phyloP scores from a whole-genome alignment of 441 rosid genomes.

The Erysimum pusillum region DNA sequence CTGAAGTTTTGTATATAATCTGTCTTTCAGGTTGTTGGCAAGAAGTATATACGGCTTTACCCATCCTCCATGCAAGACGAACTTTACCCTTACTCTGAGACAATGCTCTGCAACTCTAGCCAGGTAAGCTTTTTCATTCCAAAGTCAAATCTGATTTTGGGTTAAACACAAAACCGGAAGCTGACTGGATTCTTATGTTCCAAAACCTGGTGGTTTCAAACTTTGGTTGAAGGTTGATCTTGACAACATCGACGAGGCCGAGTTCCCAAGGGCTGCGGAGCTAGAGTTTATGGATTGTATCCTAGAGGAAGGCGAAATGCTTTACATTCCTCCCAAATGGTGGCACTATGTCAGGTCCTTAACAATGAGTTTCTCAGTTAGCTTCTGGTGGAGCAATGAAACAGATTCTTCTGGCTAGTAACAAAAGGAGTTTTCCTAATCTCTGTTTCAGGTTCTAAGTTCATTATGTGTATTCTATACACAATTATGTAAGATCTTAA shows the following conservation, averaged over 20 bases:
- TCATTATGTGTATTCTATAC: conserved; percentile 14
- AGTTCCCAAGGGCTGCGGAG: conserved; percentile 69
- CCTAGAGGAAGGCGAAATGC: conserved; percentile 95
- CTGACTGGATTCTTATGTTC: conserved; percentile 8
- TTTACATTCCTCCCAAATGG: conserved; percentile 98
- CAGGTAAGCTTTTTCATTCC: conserved; percentile 60
- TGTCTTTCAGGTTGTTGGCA: conserved; percentile 83
- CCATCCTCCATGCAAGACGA: conserved; percentile 73
- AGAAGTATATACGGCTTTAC: conserved; percentile 88
- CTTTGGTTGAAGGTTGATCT: conserved; percentile 82
- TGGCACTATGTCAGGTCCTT: conserved; percentile 97
- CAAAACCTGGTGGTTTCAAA: conserved; percentile 14
- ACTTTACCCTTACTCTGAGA: conserved; percentile 81
- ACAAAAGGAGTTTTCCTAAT: conserved; percentile 1
- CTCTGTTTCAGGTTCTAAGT: conserved; percentile 26
- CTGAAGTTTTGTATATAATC: conserved; percentile 23
- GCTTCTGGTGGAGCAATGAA: conserved; percentile 90
- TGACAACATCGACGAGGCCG: conserved; percentile 68
- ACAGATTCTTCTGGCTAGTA: conserved; percentile 50
- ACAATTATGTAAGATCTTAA: conserved; percentile 10
- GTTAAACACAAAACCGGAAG: not conserved
- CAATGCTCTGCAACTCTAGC: conserved; percentile 91
- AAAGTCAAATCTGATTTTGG: conserved; percentile 4
- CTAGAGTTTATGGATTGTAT: conserved; percentile 88
- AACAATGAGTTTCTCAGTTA: conserved; percentile 84